These are phyloP conservation scores for Luzula sylvatica DNA, from an alignment of 176 grass and related monocot genomes.

Conservation along the genomic window DNA sequence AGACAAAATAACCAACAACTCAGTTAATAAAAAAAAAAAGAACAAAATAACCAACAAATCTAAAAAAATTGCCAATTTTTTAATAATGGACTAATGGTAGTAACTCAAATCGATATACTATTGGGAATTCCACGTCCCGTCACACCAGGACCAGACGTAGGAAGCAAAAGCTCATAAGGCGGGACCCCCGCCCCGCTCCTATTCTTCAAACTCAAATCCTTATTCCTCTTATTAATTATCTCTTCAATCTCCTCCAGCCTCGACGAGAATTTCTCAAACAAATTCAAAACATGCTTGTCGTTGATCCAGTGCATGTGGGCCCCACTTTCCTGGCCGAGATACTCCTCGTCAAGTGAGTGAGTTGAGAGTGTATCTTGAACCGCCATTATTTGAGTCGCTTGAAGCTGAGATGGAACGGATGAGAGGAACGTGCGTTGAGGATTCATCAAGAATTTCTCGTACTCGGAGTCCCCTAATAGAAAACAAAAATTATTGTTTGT, in stretches of 20 bases:
- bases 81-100: slow-evolving; percentile 3
- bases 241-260: slow-evolving; percentile 78
- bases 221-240: slow-evolving; percentile 51
- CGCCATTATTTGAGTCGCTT: slow-evolving; percentile 55
- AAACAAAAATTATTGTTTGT: background rate
- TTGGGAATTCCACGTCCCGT: slow-evolving; percentile 80
- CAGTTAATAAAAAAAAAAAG: background rate
- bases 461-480: background rate
- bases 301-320: slow-evolving; percentile 45
- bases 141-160: slow-evolving; percentile 59
- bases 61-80: background rate
- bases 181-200: slow-evolving; percentile 65
- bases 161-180: slow-evolving; percentile 87
- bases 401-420: slow-evolving; percentile 52
- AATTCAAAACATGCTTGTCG: slow-evolving; percentile 45
- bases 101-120: slow-evolving; percentile 74
- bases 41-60: background rate
- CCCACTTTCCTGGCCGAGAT: slow-evolving; percentile 34
- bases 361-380: slow-evolving; percentile 67
- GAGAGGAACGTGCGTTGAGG: slow-evolving; percentile 49
- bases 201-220: slow-evolving; percentile 36
- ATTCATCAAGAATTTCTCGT: slow-evolving; percentile 28
- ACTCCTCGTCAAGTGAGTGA: slow-evolving; percentile 89
- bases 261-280: slow-evolving; percentile 65
- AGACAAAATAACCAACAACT: background rate